These are phyloP conservation scores for Leishmania martiniquensis DNA, from an alignment of 208 protist genomes.

Conservation along the genomic window DNA sequence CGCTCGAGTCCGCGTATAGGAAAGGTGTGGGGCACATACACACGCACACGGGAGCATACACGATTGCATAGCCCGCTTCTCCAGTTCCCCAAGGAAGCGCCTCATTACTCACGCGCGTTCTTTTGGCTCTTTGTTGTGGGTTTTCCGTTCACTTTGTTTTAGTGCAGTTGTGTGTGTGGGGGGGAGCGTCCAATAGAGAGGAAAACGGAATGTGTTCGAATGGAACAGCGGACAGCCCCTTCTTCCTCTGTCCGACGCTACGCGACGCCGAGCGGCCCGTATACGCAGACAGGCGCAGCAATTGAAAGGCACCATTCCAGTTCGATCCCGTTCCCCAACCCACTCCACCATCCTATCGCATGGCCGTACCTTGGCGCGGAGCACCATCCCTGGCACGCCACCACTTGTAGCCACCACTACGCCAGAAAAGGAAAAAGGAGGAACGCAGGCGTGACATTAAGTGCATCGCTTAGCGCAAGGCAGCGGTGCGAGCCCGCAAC, in stretches of 20 bases:
- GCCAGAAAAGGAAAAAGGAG: not conserved
- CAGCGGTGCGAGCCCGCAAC: not conserved
- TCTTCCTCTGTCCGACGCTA: not conserved
- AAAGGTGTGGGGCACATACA: not conserved
- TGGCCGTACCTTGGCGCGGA: not conserved
- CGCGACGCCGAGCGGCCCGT: not conserved
- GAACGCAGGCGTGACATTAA: not conserved
- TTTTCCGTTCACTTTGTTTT: not conserved
- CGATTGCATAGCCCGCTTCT: not conserved
- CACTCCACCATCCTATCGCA: not conserved
- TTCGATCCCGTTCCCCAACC: not conserved
- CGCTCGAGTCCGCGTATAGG: not conserved
- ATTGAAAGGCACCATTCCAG: not conserved
- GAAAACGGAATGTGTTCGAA: not conserved
- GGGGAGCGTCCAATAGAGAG: not conserved
- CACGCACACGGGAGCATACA: not conserved
- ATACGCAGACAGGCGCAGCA: not conserved
- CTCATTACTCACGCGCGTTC: not conserved
- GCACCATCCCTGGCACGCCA: not conserved
- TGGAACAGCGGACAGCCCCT: not conserved
- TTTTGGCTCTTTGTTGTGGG: not conserved
- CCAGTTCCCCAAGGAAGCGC: not conserved
- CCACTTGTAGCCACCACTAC: not conserved
- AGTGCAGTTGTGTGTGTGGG: not conserved
- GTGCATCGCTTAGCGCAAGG: not conserved